A percentile compares a stretch with the other conserved stretches of the same genome.
Evolutionary conservation across 805 yeast genomes (phyloP).

Genomic region (Nakazawaea anatomiae): DNA sequence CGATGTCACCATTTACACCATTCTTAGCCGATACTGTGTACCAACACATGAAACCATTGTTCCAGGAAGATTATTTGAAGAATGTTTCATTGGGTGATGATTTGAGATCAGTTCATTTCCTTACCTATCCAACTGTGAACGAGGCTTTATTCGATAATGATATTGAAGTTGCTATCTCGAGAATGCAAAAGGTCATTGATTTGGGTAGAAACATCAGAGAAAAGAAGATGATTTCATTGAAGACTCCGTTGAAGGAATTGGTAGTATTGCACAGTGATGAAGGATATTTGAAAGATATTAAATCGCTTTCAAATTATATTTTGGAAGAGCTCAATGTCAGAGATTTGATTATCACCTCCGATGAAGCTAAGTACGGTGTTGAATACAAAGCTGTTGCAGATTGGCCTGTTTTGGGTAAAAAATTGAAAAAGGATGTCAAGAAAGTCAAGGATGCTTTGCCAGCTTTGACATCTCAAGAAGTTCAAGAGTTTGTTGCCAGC

Average conservation of each 20-base stretch:
- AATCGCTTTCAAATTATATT: conserved; percentile 71
- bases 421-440: conserved; percentile 89
- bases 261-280: conserved; percentile 80
- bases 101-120: conserved; percentile 85
- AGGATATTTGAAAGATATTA: conserved; percentile 70
- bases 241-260: conserved; percentile 87
- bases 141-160: conserved; percentile 73
- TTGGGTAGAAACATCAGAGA: conserved; percentile 96
- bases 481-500: conserved; percentile 61
- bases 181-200: conserved; percentile 97
- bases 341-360: conserved; percentile 79
- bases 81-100: conserved; percentile 41
- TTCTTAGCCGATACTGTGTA: conserved; percentile 89
- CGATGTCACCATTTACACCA: conserved; percentile 99
- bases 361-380: conserved; percentile 88
- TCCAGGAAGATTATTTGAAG: conserved; percentile 50
- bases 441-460: conserved; percentile 94
- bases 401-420: conserved; percentile 98
- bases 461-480: conserved; percentile 70
- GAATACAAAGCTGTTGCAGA: conserved; percentile 94
- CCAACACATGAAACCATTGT: conserved; percentile 60
- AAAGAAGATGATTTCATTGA: conserved; percentile 86
- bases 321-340: conserved; percentile 90
- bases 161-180: conserved; percentile 81
- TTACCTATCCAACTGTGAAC: conserved; percentile 82